phyloP scores from a whole-genome alignment of 2,329 filamentous ascomycete species.

The Cytospora paraplurivora region DNA sequence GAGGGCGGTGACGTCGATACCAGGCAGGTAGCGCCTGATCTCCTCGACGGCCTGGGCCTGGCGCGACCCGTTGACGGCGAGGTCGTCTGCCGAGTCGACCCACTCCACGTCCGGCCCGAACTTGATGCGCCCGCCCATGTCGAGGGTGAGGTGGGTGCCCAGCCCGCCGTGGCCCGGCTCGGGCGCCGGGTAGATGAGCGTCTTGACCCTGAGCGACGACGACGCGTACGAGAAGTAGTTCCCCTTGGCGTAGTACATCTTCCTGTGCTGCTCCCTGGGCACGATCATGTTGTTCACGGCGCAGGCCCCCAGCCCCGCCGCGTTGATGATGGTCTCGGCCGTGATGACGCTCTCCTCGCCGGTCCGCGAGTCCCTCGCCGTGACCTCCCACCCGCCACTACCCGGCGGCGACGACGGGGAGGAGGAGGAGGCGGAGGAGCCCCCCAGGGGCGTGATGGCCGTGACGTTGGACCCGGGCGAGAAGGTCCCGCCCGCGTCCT shows the following conservation, averaged over 20 bases:
- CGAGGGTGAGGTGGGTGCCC: conserved; percentile 91
- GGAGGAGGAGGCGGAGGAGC: conserved; percentile 37
- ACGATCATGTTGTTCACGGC: conserved; percentile 81
- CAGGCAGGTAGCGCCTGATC: conserved; percentile 79
- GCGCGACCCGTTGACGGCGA: conserved; percentile 66
- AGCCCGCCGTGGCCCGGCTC: conserved; percentile 79
- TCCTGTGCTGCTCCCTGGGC: conserved; percentile 55
- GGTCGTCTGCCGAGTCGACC: conserved; percentile 71
- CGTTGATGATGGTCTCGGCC: conserved; percentile 78
- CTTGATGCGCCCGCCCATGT: conserved; percentile 78
- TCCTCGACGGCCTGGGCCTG: conserved; percentile 69
- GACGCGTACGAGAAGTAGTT: conserved; percentile 87
- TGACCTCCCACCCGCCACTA: conserved; percentile 69
- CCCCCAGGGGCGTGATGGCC: conserved; percentile 52
- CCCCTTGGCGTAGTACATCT: conserved; percentile 85
- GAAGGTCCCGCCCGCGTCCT: conserved; percentile 73
- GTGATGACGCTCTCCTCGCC: conserved; percentile 63
- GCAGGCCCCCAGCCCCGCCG: conserved; percentile 79
- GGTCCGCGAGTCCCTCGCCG: conserved; percentile 48
- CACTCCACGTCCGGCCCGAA: conserved; percentile 97
- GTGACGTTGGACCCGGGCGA: conserved; percentile 71
- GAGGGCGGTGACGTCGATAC: conserved; percentile 66
- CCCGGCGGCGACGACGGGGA: no score
- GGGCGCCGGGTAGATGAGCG: conserved; percentile 86
- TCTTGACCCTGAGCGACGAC: conserved; percentile 63